These are phyloP conservation scores for Karstenula rhodostoma DNA, from an alignment of 2,329 filamentous ascomycete genomes.

Conservation along the genomic window DNA sequence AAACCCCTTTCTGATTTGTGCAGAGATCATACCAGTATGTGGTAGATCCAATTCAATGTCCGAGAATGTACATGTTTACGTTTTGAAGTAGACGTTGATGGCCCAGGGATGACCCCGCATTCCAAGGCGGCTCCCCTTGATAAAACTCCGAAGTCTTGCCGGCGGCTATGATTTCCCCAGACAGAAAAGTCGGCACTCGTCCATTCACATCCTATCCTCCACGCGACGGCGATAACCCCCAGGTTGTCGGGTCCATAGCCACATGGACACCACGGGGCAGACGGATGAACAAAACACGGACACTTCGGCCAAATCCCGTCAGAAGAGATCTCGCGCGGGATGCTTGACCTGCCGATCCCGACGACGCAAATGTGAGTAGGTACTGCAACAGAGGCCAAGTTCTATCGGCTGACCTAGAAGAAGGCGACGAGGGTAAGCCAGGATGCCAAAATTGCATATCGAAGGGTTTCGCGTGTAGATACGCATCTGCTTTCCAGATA, in stretches of 20 bases:
- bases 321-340: constrained; percentile 50
- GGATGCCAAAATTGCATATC: constrained; percentile 58
- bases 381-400: constrained; percentile 21
- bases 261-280: constrained; percentile 22
- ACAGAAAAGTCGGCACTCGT: constrained; percentile 15
- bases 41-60: background rate
- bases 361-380: constrained; percentile 56
- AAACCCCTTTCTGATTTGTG: background rate
- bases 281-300: constrained; percentile 18
- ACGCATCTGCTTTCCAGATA: constrained; percentile 59
- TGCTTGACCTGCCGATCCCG: constrained; percentile 60
- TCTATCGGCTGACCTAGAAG: background rate
- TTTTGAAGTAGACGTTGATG: constrained; percentile 12
- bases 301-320: constrained; percentile 15
- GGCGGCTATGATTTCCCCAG: constrained; percentile 30
- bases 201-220: background rate
- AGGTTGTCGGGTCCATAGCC: background rate
- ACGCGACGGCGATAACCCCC: background rate
- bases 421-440: constrained; percentile 62
- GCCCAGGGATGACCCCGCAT: constrained; percentile 15
- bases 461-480: constrained; percentile 59
- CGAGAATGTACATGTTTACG: background rate
- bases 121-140: background rate
- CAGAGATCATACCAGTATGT: background rate
- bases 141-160: constrained; percentile 6